Evolutionary conservation across 2,329 filamentous ascomycete genomes (phyloP).

Genomic region (Onygenales sp.): DNA sequence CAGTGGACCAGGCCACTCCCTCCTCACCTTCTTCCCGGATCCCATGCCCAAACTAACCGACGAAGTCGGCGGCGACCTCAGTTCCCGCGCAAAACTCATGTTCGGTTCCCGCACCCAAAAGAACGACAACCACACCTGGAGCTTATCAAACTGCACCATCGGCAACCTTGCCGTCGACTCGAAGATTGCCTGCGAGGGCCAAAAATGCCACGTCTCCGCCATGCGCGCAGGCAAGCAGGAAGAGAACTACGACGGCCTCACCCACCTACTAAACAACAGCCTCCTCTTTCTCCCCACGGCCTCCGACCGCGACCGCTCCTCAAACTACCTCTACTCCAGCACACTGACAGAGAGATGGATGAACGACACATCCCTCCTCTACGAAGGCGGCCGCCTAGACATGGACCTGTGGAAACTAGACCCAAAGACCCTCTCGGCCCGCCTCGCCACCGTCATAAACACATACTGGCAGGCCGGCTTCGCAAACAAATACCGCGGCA

Average conservation of each 20-base stretch:
- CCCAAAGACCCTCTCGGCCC: background rate
- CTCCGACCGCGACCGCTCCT: background rate
- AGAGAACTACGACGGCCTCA: background rate
- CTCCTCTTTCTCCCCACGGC: background rate
- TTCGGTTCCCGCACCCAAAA: background rate
- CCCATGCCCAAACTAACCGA: background rate
- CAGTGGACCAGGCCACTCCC: background rate
- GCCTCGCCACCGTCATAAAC: background rate
- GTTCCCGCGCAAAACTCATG: background rate
- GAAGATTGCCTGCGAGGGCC: background rate
- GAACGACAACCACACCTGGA: background rate
- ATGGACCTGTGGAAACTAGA: slow-evolving; percentile 2
- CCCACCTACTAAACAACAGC: background rate
- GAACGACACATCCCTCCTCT: background rate
- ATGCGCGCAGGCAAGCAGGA: background rate
- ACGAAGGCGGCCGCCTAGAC: background rate
- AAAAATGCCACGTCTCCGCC: background rate
- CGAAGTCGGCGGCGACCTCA: background rate
- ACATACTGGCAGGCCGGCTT: background rate
- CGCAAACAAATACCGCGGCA: background rate
- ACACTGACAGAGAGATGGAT: slow-evolving; percentile 1
- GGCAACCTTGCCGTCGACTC: slow-evolving; percentile 1
- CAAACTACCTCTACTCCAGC: background rate
- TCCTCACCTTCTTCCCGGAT: background rate
- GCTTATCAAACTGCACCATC: background rate